Evolutionary conservation across 139 green algal genomes (phyloP), one percentile per base, ranked within the genome.

Genomic region (Coelastrella sp.): DNA sequence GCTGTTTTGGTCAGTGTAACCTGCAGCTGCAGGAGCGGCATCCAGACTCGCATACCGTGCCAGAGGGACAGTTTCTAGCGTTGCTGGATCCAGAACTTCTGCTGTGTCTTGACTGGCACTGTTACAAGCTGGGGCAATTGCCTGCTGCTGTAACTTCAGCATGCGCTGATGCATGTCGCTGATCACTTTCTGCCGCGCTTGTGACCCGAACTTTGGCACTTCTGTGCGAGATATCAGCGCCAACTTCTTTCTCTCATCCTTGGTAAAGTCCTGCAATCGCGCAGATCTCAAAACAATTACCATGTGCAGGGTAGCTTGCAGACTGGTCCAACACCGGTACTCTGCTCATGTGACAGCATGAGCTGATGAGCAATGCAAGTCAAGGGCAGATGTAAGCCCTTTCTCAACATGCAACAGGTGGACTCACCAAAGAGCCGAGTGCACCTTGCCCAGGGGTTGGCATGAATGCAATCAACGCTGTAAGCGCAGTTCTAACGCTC

Each of bases 381-480:
- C 11, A 1, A 32, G 17, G 19, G 53, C 15, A 2, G 17, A 2
- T 23, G 48, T 15, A 11, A 57, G 48, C 1, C 13, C 27, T 27
- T 11, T 66, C n/a, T n/a, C n/a, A n/a, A n/a, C n/a, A n/a, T n/a
- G n/a, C n/a, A n/a, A n/a, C n/a, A n/a, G n/a, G 11, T 66, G 57
- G 17, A 60, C 88, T 73, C 79, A 95, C 94, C 78, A 99, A 63
- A 4, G 93, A 95, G 34, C 97, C 97, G 35, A 99, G 84, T 5
- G 97, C 97, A 5, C 97, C 97, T 23, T 95, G 91, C 4, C 95
- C 95, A 17, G 96, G 94, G 5, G 96, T 96, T 9, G 95, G 93
- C 91, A 99, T 96, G 92, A 99, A 99, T 2, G 96, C 96, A 15
- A 98, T 93, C 5, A 99, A 89, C 2, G 98, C 98, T 13, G 92